A percentile compares a stretch with the other conserved stretches of the same genome.
Evolutionary conservation across 2,329 filamentous ascomycete genomes (phyloP).

Genomic region (Fusarium sp.): DNA sequence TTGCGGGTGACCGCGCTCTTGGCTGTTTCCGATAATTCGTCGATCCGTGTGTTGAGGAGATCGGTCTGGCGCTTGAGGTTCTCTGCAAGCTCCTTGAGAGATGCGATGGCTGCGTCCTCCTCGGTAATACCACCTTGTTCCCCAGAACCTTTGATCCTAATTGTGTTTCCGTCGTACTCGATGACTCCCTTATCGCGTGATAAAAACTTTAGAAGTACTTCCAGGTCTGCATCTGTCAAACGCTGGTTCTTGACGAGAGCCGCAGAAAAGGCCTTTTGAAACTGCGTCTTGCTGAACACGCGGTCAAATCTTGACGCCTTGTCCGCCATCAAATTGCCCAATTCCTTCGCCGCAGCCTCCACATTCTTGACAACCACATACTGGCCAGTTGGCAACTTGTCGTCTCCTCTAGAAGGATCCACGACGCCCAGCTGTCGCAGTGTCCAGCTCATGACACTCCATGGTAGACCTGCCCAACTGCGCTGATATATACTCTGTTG

Average conservation of each 20-base stretch:
- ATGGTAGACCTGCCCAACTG: slow-evolving; percentile 78
- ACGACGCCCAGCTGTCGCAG: slow-evolving; percentile 77
- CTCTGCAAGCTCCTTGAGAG: slow-evolving; percentile 83
- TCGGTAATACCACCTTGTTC: slow-evolving; percentile 73
- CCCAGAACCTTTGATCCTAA: slow-evolving; percentile 78
- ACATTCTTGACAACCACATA: slow-evolving; percentile 78
- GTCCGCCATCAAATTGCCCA: slow-evolving; percentile 62
- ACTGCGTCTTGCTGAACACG: slow-evolving; percentile 77
- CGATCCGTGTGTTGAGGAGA: slow-evolving; percentile 76
- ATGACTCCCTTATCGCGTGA: slow-evolving; percentile 75
- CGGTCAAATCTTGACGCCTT: slow-evolving; percentile 72
- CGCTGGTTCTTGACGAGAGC: slow-evolving; percentile 64
- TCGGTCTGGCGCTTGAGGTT: slow-evolving; percentile 81
- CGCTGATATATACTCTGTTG: slow-evolving; percentile 80
- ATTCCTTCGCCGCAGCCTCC: slow-evolving; percentile 70
- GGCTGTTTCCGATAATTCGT: slow-evolving; percentile 75
- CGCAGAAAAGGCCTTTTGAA: slow-evolving; percentile 71
- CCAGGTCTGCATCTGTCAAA: slow-evolving; percentile 76
- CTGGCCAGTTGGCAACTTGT: slow-evolving; percentile 72
- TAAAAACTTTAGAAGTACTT: slow-evolving; percentile 79
- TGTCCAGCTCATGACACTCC: slow-evolving; percentile 82
- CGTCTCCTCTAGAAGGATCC: slow-evolving; percentile 62
- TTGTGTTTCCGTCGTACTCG: slow-evolving; percentile 74
- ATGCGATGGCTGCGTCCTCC: slow-evolving; percentile 87
- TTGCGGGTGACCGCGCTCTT: slow-evolving; percentile 80